phyloP scores from a whole-genome alignment of 2,329 filamentous ascomycete genomes.

The Neonectria punicea region DNA sequence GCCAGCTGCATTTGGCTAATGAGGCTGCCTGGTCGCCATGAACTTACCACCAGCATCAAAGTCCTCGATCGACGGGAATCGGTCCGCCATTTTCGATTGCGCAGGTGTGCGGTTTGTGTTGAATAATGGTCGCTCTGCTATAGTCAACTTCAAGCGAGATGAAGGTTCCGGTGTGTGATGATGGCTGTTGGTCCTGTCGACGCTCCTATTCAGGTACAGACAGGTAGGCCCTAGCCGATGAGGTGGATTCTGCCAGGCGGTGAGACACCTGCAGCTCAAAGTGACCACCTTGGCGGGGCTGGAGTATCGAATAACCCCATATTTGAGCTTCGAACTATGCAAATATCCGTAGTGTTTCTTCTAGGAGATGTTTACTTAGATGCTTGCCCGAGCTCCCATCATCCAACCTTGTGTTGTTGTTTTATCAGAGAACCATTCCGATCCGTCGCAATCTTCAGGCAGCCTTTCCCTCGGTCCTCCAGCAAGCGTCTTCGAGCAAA shows the following conservation, averaged over 20 bases:
- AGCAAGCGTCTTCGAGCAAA: conserved; percentile 27
- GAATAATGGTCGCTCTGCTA: conserved; percentile 4
- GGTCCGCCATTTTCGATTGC: conserved; percentile 72
- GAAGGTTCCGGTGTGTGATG: conserved; percentile 20
- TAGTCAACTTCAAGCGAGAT: background rate
- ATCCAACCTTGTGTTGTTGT: conserved; percentile 35
- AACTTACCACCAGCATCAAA: conserved; percentile 73
- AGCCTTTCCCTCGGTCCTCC: conserved; percentile 30
- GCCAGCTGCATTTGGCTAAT: conserved; percentile 32
- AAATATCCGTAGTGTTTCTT: conserved; percentile 36
- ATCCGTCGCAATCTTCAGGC: conserved; percentile 32
- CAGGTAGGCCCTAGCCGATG: conserved; percentile 42
- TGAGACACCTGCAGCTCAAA: conserved; percentile 32
- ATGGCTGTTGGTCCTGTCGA: conserved; percentile 34
- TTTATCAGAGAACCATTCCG: conserved; percentile 37
- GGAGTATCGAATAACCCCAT: conserved; percentile 35
- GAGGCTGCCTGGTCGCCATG: conserved; percentile 26
- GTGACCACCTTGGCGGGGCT: conserved; percentile 22
- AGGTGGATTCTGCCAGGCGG: conserved; percentile 52
- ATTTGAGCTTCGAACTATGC: conserved; percentile 32
- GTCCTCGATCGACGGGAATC: conserved; percentile 83
- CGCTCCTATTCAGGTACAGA: conserved; percentile 44
- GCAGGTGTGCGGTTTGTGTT: background rate
- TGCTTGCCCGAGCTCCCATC: conserved; percentile 36
- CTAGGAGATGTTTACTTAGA: conserved; percentile 38